These are phyloP conservation scores for Zygotorulaspora chibaensis DNA, from an alignment of 805 yeast genomes.

Conservation along the genomic window DNA sequence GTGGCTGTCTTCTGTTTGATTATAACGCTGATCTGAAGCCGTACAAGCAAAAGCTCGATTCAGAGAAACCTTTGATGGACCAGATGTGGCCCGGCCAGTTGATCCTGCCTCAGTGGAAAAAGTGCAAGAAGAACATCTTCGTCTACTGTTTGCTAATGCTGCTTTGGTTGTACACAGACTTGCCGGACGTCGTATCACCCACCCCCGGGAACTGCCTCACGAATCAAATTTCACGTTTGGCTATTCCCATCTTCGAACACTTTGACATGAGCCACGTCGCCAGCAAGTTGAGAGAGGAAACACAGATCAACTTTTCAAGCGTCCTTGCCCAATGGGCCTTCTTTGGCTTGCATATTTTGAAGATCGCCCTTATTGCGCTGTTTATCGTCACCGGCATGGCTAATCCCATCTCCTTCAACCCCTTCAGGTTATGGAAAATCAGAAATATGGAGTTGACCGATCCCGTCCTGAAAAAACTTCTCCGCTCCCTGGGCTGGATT, in stretches of 20 bases:
- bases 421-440: constrained; percentile 30
- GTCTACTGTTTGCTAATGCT: constrained; percentile 34
- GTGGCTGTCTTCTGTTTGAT: constrained; percentile 73
- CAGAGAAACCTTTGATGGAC: constrained; percentile 51
- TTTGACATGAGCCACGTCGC: constrained; percentile 45
- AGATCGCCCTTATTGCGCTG: constrained; percentile 51
- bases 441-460: constrained; percentile 31
- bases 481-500: constrained; percentile 86
- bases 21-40: constrained; percentile 49
- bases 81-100: constrained; percentile 88
- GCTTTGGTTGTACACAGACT: constrained; percentile 86
- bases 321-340: constrained; percentile 57
- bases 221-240: constrained; percentile 44
- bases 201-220: constrained; percentile 88
- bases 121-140: constrained; percentile 14
- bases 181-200: constrained; percentile 84
- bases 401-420: constrained; percentile 65
- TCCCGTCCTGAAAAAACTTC: constrained; percentile 38
- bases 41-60: constrained; percentile 44
- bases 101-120: constrained; percentile 40
- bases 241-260: constrained; percentile 29
- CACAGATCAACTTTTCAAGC: constrained; percentile 37
- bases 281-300: constrained; percentile 46
- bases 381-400: constrained; percentile 64
- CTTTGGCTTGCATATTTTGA: constrained; percentile 67